These are phyloP conservation scores for Magnaporthiopsis rhizophila DNA, from an alignment of 2,329 filamentous ascomycete species.

Conservation along the genomic window DNA sequence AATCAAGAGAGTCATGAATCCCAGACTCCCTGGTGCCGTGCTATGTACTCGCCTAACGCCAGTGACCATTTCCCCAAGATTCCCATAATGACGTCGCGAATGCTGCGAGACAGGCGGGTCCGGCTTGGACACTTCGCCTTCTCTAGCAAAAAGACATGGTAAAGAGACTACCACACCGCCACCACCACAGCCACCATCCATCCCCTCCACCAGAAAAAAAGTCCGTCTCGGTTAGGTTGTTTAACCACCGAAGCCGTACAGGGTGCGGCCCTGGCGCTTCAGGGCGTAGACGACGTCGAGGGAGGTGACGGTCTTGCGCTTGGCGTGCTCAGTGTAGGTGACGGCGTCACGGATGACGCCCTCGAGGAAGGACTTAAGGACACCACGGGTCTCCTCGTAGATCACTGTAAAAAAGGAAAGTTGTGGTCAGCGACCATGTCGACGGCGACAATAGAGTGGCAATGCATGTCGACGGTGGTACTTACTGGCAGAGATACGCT, in stretches of 20 bases:
- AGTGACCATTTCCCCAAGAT: not conserved
- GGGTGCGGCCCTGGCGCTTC: conserved; percentile 65
- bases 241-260: conserved; percentile 89
- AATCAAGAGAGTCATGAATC: not conserved
- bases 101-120: not conserved
- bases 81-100: not conserved
- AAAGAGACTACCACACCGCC: not conserved
- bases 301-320: conserved; percentile 71
- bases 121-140: not conserved
- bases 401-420: conserved; percentile 43
- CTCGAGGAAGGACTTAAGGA: conserved; percentile 72
- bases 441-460: not conserved
- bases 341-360: conserved; percentile 69
- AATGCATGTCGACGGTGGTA: conserved; percentile 13
- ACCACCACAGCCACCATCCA: too few relatives aligned
- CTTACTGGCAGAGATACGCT: conserved; percentile 96
- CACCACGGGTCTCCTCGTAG: conserved; percentile 71
- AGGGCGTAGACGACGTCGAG: conserved; percentile 61
- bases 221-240: not conserved
- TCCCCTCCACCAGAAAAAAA: not conserved
- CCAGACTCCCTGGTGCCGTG: not conserved
- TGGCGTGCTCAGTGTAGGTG: conserved; percentile 73
- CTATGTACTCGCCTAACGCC: not conserved
- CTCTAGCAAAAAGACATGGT: not conserved
- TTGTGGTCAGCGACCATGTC: not conserved